Evolutionary conservation across 768 basidiomycete species (phyloP).

Genomic region (Rubroboletus satanas): DNA sequence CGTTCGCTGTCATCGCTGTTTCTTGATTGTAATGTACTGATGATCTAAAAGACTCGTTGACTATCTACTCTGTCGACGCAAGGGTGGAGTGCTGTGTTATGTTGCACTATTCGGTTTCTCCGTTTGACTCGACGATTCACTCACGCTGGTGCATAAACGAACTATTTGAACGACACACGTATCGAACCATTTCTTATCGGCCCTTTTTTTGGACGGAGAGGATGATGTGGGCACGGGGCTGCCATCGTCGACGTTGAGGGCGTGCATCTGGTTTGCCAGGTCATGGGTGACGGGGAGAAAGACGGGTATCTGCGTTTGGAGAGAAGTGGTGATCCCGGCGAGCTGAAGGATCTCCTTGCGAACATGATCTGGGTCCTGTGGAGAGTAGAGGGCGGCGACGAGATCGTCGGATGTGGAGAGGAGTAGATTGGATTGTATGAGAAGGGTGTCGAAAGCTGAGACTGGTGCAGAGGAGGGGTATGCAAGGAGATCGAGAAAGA

Average conservation of each 20-base stretch:
- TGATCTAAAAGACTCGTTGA: constrained; percentile 10
- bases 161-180: constrained; percentile 62
- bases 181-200: constrained; percentile 56
- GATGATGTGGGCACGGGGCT: not conserved
- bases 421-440: constrained; percentile 46
- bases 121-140: constrained; percentile 20
- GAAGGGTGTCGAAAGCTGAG: constrained; percentile 48
- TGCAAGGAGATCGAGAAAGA: constrained; percentile 49
- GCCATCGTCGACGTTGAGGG: constrained; percentile 18
- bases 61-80: not conserved
- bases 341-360: constrained; percentile 38
- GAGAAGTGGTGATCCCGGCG: constrained; percentile 32
- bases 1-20: not conserved
- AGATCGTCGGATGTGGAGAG: constrained; percentile 62
- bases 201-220: constrained; percentile 27
- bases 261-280: constrained; percentile 24
- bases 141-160: constrained; percentile 36
- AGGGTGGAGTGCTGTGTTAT: not conserved
- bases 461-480: constrained; percentile 24
- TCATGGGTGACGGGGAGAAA: constrained; percentile 24
- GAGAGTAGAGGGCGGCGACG: constrained; percentile 60
- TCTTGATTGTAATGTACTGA: constrained; percentile 13
- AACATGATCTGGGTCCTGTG: constrained; percentile 50
- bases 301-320: constrained; percentile 31
- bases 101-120: constrained; percentile 3